phyloP scores from a whole-genome alignment of 805 yeast species.

The Kluyveromyces siamensis region DNA sequence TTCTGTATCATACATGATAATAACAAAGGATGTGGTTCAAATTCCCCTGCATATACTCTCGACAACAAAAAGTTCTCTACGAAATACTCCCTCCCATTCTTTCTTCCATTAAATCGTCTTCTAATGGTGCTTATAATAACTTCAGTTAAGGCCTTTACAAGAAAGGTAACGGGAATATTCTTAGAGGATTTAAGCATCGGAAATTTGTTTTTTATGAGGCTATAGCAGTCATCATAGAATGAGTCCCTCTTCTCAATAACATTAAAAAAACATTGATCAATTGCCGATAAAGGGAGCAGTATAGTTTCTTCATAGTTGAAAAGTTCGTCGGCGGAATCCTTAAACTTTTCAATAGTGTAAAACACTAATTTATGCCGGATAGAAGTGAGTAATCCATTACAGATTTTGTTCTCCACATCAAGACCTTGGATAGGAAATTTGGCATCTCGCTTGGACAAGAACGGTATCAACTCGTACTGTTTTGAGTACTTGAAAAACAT shows the following conservation, averaged over 20 bases:
- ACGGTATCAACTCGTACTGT: background rate
- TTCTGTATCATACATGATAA: slow-evolving; percentile 18
- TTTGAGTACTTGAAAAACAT: background rate
- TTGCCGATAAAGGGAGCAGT: slow-evolving; percentile 11
- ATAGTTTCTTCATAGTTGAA: slow-evolving; percentile 13
- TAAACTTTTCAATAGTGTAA: slow-evolving; percentile 6
- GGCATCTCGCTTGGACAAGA: background rate
- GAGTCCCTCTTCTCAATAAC: slow-evolving; percentile 9
- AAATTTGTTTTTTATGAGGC: slow-evolving; percentile 6
- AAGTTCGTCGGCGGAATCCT: slow-evolving; percentile 7
- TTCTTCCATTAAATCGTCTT: background rate
- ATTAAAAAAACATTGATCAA: slow-evolving; percentile 14
- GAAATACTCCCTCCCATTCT: background rate
- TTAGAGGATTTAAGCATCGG: slow-evolving; percentile 6
- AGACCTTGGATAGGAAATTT: background rate
- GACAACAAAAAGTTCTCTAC: slow-evolving; percentile 17
- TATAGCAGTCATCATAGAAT: slow-evolving; percentile 6
- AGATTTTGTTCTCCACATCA: background rate
- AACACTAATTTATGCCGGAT: slow-evolving; percentile 12
- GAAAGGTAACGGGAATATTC: slow-evolving; percentile 11
- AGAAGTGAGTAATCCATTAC: slow-evolving; percentile 8
- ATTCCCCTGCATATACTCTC: slow-evolving; percentile 20
- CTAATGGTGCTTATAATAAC: slow-evolving; percentile 8
- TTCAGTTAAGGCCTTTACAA: slow-evolving; percentile 11
- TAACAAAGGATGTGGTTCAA: slow-evolving; percentile 15